These are phyloP conservation scores for Jamesozyma rosinii DNA, from an alignment of 805 yeast genomes.

Conservation along the genomic window DNA sequence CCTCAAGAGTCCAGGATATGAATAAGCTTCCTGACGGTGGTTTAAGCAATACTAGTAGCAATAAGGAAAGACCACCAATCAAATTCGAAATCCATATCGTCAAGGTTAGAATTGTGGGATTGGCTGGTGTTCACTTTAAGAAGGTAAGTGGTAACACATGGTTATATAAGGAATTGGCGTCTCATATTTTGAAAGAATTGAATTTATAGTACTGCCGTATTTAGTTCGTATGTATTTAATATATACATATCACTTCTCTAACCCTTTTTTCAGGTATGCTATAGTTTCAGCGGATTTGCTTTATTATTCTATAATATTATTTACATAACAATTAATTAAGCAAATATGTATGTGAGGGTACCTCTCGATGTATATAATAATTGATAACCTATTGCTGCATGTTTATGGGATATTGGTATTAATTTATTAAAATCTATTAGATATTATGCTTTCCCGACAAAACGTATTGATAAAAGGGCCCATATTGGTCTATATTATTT, in stretches of 20 bases:
- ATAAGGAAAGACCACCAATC: conserved; percentile 43
- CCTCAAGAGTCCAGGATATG: conserved; percentile 54
- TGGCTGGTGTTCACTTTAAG: conserved; percentile 92
- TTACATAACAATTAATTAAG: neutral
- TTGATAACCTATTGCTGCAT: too few species aligned
- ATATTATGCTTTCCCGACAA: too few species aligned
- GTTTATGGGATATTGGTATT: too few species aligned
- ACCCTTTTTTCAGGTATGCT: neutral
- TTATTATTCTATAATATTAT: neutral
- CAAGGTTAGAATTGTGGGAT: conserved; percentile 80
- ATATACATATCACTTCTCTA: neutral
- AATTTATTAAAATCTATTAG: too few species aligned
- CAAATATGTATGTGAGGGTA: neutral
- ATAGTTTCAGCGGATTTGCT: neutral
- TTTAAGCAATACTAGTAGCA: conserved; percentile 10
- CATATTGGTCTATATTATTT: too few species aligned
- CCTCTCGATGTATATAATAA: too few species aligned
- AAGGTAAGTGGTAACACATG: conserved; percentile 89
- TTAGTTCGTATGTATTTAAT: neutral
- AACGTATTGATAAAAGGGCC: too few species aligned
- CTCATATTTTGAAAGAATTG: conserved; percentile 68
- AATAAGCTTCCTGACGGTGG: conserved; percentile 34
- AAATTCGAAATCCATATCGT: conserved; percentile 88
- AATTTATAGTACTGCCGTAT: conserved; percentile 38
- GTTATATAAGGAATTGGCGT: conserved; percentile 87